Base-by-base conservation (phyloP, 2,329 filamentous ascomycete genomes). In the Pseudogymnoascus sp. region DNA sequence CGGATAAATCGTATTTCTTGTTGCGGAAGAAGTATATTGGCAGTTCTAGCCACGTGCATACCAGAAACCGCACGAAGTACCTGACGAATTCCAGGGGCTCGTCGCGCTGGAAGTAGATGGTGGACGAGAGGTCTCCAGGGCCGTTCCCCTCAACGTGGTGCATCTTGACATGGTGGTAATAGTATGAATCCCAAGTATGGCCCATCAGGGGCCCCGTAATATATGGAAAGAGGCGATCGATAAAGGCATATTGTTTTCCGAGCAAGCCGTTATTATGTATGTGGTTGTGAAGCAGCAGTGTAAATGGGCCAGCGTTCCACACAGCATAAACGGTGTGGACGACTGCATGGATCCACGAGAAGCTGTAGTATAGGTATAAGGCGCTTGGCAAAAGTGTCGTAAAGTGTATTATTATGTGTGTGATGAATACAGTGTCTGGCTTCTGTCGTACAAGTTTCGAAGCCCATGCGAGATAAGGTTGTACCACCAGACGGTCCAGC, bases 121-220 rank as follows among this genome's bases (percentile, higher is more conserved):
- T 93, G 0, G 87, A 88, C 1, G 86, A 90, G 0, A 92, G 78
- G 69, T 93, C 89, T 55, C 87, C 81, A 0, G 88, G 88, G 0
- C 89, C 89, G 68, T 93, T 93, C 65, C 85, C 87, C 74, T 92
- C 89, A 61, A 92, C 85, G 67, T 93, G 89, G 70, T 93, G 89
- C 70, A 92, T 88, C 77, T 93, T 93, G 70, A 92, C 88, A 69
- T 93, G 89, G 71, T 93, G 89, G 70, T 91, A 92, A 72, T 82
- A 93, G 75, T 93, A 93, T 1, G 86, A 87, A 74, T 93, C 90
- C 88, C 88, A 92, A 0, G 89, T 92, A 70, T 93, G 89, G 9
- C 89, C 89, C 82, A 91, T 88, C 62, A 93, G 74, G 0, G 89
- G 89, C 67, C 92, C 87, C 9, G 84, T 77, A 40, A 92, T 73